Percentiles rank a stretch among this genome's conserved stretches.
phyloP scores from a whole-genome alignment of 768 basidiomycete genomes.

The Plicaturopsis crispa region DNA sequence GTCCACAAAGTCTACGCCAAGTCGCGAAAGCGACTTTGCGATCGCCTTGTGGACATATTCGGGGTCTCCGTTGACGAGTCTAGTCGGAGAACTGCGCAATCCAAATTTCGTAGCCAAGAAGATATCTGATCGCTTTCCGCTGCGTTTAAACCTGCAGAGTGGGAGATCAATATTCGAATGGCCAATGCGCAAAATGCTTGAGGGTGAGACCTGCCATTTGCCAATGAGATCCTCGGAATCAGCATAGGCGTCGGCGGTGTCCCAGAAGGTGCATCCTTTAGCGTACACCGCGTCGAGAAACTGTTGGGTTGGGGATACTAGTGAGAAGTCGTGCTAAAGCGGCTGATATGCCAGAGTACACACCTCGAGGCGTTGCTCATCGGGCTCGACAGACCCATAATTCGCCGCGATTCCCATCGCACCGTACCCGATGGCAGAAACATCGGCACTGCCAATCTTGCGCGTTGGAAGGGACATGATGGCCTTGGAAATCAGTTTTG shows the following conservation, averaged over 20 bases:
- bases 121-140: constrained; percentile 37
- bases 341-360: not conserved
- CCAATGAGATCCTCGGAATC: constrained; percentile 38
- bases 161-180: constrained; percentile 2
- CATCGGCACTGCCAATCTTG: constrained; percentile 33
- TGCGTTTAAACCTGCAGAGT: constrained; percentile 41
- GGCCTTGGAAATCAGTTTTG: constrained; percentile 23
- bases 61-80: constrained; percentile 23
- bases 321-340: not conserved
- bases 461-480: constrained; percentile 8
- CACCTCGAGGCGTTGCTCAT: constrained; percentile 58
- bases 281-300: constrained; percentile 34
- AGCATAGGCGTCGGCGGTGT: constrained; percentile 35
- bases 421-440: constrained; percentile 54
- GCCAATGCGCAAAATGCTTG: constrained; percentile 1
- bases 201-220: constrained; percentile 23
- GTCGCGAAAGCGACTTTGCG: constrained; percentile 23
- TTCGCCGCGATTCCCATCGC: constrained; percentile 47
- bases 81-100: constrained; percentile 7
- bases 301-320: constrained; percentile 11
- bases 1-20: constrained; percentile 28
- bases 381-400: constrained; percentile 37
- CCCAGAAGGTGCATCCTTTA: constrained; percentile 38
- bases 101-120: constrained; percentile 54
- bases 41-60: constrained; percentile 26